Percentiles rank a stretch among this genome's conserved stretches.
phyloP scores from a whole-genome alignment of 495 filamentous ascomycete genomes.

The Trichoderma orchidacearum region DNA sequence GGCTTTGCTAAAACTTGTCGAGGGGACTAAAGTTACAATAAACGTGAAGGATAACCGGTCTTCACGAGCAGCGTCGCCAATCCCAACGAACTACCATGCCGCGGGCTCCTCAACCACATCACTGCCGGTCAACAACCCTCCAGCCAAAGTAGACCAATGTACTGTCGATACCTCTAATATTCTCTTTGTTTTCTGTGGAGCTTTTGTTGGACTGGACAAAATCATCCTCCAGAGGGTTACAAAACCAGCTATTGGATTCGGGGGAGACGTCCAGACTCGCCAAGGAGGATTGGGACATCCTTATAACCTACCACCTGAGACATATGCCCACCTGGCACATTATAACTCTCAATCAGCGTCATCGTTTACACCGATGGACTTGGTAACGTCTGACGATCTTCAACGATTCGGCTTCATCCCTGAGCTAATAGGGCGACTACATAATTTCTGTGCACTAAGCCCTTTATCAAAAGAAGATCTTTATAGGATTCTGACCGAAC shows the following conservation, averaged over 20 bases:
- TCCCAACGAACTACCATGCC: slow-evolving; percentile 21
- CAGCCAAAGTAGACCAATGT: slow-evolving; percentile 67
- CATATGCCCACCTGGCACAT: slow-evolving; percentile 30
- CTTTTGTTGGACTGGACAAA: slow-evolving; percentile 89
- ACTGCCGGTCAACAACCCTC: slow-evolving; percentile 19
- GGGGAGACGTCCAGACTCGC: slow-evolving; percentile 46
- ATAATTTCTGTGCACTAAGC: slow-evolving; percentile 71
- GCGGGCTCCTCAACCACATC: slow-evolving; percentile 13
- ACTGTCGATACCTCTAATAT: slow-evolving; percentile 92
- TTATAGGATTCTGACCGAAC: slow-evolving; percentile 80
- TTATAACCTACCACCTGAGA: slow-evolving; percentile 23
- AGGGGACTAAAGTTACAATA: slow-evolving; percentile 84
- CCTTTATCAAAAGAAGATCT: slow-evolving; percentile 68
- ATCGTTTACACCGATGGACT: slow-evolving; percentile 63
- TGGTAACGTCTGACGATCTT: slow-evolving; percentile 68
- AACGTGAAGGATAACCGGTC: slow-evolving; percentile 70
- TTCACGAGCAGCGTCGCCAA: slow-evolving; percentile 30
- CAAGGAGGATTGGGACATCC: slow-evolving; percentile 17
- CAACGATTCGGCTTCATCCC: slow-evolving; percentile 91
- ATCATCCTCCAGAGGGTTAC: slow-evolving; percentile 73
- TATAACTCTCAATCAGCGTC: slow-evolving; percentile 4
- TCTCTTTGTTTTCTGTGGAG: slow-evolving; percentile 89
- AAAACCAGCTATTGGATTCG: slow-evolving; percentile 84
- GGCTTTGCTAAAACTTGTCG: slow-evolving; percentile 87
- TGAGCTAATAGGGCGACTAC: slow-evolving; percentile 82